Conservation (phyloP, 352 stramenopile genomes). For the Phytophthora litchii region DNA sequence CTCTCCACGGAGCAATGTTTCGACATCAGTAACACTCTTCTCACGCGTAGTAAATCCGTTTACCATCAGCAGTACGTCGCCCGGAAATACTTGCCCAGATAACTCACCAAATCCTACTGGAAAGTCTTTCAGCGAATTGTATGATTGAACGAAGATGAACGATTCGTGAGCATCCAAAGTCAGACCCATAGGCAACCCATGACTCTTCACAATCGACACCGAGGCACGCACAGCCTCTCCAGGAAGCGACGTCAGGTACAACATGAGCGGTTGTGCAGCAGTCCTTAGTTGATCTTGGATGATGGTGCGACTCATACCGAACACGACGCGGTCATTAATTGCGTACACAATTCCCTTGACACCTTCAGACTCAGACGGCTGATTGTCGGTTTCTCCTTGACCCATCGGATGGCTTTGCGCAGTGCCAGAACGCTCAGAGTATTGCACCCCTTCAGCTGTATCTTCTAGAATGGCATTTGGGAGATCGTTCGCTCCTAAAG, state of each 20-base stretch:
- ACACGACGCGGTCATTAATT: constrained; percentile 61
- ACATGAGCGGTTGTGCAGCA: constrained; percentile 37
- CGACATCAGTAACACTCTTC: constrained; percentile 46
- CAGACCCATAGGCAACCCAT: constrained; percentile 46
- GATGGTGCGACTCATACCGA: constrained; percentile 43
- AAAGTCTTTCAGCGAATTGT: constrained; percentile 22
- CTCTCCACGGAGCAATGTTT: constrained; percentile 36
- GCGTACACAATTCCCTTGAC: constrained; percentile 46
- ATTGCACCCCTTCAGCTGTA: constrained; percentile 42
- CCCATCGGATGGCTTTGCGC: constrained; percentile 5
- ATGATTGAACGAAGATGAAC: constrained; percentile 59
- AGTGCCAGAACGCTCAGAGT: constrained; percentile 21
- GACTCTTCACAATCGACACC: constrained; percentile 69
- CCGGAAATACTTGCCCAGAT: constrained; percentile 67
- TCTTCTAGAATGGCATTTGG: constrained; percentile 37
- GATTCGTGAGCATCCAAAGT: constrained; percentile 41
- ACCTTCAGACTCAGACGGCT: constrained; percentile 5
- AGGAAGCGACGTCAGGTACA: constrained; percentile 56
- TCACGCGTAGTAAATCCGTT: constrained; percentile 36
- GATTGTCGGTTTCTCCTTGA: constrained; percentile 3
- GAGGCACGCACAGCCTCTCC: constrained; percentile 59
- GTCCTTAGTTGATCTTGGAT: constrained; percentile 47
- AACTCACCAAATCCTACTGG: constrained; percentile 58
- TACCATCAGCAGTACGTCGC: constrained; percentile 67
- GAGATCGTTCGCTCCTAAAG: constrained; percentile 31